Evolutionary conservation across 345 rosid species (phyloP).

Genomic region (Aquilaria malaccensis): DNA sequence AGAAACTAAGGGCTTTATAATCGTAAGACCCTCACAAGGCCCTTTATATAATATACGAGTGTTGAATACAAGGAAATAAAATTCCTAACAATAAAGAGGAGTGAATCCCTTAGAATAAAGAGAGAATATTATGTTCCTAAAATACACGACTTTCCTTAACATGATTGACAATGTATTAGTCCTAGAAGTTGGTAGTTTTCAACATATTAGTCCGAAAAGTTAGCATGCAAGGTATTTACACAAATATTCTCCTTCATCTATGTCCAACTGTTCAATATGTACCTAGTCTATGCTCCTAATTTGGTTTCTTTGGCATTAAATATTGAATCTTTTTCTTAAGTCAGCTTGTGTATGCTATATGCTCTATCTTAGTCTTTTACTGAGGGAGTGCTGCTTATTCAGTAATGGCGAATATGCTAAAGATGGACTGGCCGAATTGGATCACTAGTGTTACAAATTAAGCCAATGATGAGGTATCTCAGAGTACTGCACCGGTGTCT

Average conservation of each 20-base stretch:
- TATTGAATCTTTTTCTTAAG: background rate
- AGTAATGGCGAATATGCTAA: conserved; percentile 94
- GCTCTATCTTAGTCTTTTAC: conserved; percentile 45
- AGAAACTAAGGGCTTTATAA: too few relatives aligned
- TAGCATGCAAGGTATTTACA: conserved; percentile 88
- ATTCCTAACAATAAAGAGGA: too few relatives aligned
- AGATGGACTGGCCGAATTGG: conserved; percentile 88
- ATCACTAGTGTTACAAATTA: conserved; percentile 77
- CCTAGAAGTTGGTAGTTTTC: too few relatives aligned
- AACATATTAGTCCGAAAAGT: too few relatives aligned
- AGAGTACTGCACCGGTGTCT: background rate
- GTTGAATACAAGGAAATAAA: too few relatives aligned
- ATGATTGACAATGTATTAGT: too few relatives aligned
- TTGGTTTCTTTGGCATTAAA: background rate
- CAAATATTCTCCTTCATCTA: conserved; percentile 96
- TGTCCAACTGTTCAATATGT: conserved; percentile 97
- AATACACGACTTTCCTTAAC: too few relatives aligned
- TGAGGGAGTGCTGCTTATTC: conserved; percentile 92
- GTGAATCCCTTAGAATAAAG: too few relatives aligned
- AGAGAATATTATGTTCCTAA: too few relatives aligned
- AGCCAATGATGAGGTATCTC: conserved; percentile 84
- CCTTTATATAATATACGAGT: too few relatives aligned
- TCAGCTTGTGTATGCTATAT: background rate
- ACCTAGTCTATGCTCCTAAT: background rate
- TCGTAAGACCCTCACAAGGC: too few relatives aligned